Conservation (phyloP, 202 grass and related monocot genomes). For the Brachypodium distachyon region DNA sequence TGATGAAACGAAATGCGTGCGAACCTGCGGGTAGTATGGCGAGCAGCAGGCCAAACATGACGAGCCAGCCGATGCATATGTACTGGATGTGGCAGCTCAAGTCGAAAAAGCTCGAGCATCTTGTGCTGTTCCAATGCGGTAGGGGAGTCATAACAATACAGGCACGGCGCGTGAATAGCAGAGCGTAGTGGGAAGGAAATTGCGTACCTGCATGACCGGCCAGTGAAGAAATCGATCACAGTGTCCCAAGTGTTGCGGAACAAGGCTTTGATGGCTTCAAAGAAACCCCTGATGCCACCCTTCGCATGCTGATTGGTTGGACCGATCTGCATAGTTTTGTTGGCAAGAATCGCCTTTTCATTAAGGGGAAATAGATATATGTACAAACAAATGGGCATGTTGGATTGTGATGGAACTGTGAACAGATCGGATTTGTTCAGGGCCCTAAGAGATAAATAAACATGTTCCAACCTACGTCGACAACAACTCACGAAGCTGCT, state of each 20-base stretch:
- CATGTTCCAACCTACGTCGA: neutral
- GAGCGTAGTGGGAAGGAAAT: neutral
- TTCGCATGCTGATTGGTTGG: conserved; percentile 17
- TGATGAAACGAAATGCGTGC: neutral
- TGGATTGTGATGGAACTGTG: neutral
- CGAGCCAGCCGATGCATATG: conserved; percentile 57
- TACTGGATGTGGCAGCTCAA: conserved; percentile 70
- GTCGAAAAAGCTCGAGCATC: conserved; percentile 21
- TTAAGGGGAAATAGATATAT: too few relatives aligned
- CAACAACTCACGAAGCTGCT: neutral
- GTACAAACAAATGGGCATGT: too few relatives aligned
- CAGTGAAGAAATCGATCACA: conserved; percentile 51
- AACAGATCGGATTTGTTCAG: neutral
- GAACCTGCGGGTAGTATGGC: conserved; percentile 36
- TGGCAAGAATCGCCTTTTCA: too few relatives aligned
- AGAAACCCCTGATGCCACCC: conserved; percentile 40
- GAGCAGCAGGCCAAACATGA: conserved; percentile 45
- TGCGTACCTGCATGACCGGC: conserved; percentile 57
- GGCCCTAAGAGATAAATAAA: neutral
- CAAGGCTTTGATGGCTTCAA: conserved; percentile 38
- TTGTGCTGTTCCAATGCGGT: neutral
- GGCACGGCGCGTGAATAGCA: too few relatives aligned
- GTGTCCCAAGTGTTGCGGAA: conserved; percentile 30
- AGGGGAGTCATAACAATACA: neutral
- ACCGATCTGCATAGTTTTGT: conserved; percentile 31